Evolutionary conservation across 1,139 yeast genomes (phyloP), one percentile per base, ranked within the genome.

Genomic region (Pichia sp.): DNA sequence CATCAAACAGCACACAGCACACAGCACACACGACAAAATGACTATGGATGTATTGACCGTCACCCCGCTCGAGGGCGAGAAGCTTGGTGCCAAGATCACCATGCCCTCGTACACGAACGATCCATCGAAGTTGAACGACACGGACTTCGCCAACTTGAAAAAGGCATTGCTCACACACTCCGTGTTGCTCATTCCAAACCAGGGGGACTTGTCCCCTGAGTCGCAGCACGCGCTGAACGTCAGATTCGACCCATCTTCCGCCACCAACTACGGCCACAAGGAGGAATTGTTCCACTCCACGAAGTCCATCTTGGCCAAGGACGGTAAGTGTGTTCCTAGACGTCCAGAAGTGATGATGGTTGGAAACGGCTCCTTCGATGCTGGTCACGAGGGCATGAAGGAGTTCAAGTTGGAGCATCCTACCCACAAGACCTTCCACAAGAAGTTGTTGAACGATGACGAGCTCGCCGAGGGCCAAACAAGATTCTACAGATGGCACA

Each of bases 401-500:
- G 83, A 80, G 51, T 80, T 87, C 58, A 70, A 66, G 12, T 78
- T 88, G 59, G 85, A 87, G 40, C 96, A 88, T 64, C 96, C 96
- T 45, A 82, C 88, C 3, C 96, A 88, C 66, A 80, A 82, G 58
- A 76, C 83, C 1, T 88, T 88, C 78, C 96, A 88, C 70, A 83
- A 83, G 59, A 71, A 75, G 19, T 76, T 83, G 1, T 75, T 88
- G 57, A 73, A 82, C n/a, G 76, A 78, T 28, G 82, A 86, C 57
- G 80, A 85, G 61, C 73, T 72, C 51, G 76, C 76, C 3, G 73
- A 78, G 30, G 80, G 83, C 52, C 77, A 78, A 67, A 88, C 96
- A 1, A 76, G 95, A 60, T 88, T 84, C 67, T 88, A 87, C 77
- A 80, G 96, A 71, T 88, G 96, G 96, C 96, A 88, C 70, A 87